A percentile compares a stretch with the other conserved stretches of the same genome.
These are phyloP conservation scores for Russula lepida DNA, from an alignment of 768 basidiomycete species.

Conservation along the genomic window DNA sequence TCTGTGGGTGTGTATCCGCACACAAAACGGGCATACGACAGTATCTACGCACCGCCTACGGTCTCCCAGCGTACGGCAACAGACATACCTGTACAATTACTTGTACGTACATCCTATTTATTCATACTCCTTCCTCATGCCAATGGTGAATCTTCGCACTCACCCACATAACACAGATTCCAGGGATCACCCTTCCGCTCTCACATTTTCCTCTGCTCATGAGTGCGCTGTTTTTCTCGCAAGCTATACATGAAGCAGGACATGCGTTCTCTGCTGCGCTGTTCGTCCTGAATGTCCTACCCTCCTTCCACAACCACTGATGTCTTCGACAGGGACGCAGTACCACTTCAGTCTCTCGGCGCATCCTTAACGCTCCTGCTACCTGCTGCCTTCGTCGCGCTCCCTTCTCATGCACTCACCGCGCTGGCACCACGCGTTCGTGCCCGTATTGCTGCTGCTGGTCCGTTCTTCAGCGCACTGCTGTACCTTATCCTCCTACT, in stretches of 20 bases:
- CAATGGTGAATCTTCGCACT: background rate
- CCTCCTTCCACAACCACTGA: background rate
- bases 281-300: slow-evolving; percentile 35
- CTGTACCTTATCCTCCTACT: slow-evolving; percentile 43
- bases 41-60: background rate
- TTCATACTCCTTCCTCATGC: background rate
- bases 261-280: slow-evolving; percentile 70
- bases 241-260: slow-evolving; percentile 73
- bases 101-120: slow-evolving; percentile 6
- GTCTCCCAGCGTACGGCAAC: background rate
- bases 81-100: slow-evolving; percentile 10
- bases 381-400: slow-evolving; percentile 68
- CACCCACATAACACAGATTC: slow-evolving; percentile 44
- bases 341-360: slow-evolving; percentile 56
- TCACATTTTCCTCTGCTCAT: slow-evolving; percentile 60
- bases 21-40: slow-evolving; percentile 1
- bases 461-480: slow-evolving; percentile 71
- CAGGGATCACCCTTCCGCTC: slow-evolving; percentile 75
- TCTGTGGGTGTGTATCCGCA: background rate
- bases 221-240: slow-evolving; percentile 49
- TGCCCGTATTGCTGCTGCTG: slow-evolving; percentile 60
- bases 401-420: slow-evolving; percentile 39
- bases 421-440: slow-evolving; percentile 36
- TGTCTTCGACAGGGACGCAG: slow-evolving; percentile 41
- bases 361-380: slow-evolving; percentile 52